Evolutionary conservation across 495 filamentous ascomycete genomes (phyloP), one percentile per base, ranked within the genome.

Genomic region (Talaromyces nanjingensis): DNA sequence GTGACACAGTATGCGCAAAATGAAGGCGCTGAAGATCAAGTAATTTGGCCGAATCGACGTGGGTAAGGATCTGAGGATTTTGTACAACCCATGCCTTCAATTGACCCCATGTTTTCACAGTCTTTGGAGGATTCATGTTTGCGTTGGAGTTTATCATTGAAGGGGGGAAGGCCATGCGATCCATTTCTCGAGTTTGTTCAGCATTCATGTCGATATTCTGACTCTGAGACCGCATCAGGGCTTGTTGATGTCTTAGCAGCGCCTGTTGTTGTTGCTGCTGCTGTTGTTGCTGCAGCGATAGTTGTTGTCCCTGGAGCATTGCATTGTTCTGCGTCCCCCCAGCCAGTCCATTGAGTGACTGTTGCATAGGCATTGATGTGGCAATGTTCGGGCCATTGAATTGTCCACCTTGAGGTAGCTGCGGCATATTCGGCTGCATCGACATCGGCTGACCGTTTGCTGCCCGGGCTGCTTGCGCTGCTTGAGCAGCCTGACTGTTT

Each of bases 61-160:
- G 73, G 20, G 70, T 76, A 18, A 74, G 63, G 20, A 71, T 63
- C 47, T 79, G 77, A n/a, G 76, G 76, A 66, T 86, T 87, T 54
- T 77, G 69, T 1, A 65, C 58, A 1, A 84, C 74, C 79, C 82
- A 89, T 47, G 84, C 73, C 71, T 91, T 92, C 0, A 96, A 75
- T 58, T 89, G 84, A 29, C 79, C 81, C 91, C 91, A 96, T 62
- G 85, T 87, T 69, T 85, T 88, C 18, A 89, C 73, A 2, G 87
- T 73, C 16, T 81, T 81, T 2, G 89, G 75, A 54, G 75, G 68
- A 22, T 68, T 67, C 33, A 75, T 66, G 24, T 71, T 76, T 8
- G 66, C 67, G 18, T 70, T 72, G 31, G 66, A 74, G 54, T 68
- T 74, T 6, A 82, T 61, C 18, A 83, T 72, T 4, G 69, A 67